Evolutionary conservation across 1,284 basidiomycete genomes (phyloP), one percentile per base, ranked within the genome.

Genomic region (Ustilago nuda): DNA sequence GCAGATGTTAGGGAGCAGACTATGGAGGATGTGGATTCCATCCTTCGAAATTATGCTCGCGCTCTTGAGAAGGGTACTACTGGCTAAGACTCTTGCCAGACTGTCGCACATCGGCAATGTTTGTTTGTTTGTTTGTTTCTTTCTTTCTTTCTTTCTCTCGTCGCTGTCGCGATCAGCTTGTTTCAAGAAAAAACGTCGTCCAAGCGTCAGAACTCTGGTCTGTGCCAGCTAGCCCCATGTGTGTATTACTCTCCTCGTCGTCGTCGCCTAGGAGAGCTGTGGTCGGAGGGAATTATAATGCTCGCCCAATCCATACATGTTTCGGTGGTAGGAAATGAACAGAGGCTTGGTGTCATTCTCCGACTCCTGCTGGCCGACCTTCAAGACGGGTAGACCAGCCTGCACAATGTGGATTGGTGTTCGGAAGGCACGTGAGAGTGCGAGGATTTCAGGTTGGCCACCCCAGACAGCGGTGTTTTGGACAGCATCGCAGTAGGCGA

Each of bases 1-100:
- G 97, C 97, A 23, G 97, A 99, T 85, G 94, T 99, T 61, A 92
- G 94, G 78, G 98, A 95, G 35, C 97, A 99, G 87, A 94, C 93
- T 27, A 98, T 99, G 93, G 96, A 99, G 86, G 96, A 99, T 86
- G 97, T 99, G 72, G 97, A 99, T 87, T 93, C 93, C 45, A 92
- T 99, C 55, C 90, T 99, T 50, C 93, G 97, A 86, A 90, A 98
- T 56, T 84, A 81, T 65, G 74, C 79, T 43, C 76, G 80, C 48
- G 61, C 70, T 23, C 76, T 83, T 63, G 67, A 77, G 72, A 76
- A 75, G 56, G 78, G 76, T 56, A 36, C 61, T 36, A 45, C 54
- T 35, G 61, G 65, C 13, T 67, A 67, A 58, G 15, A 1, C 17
- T n/a, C 46, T 13, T 48, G 45, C 45, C 4, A 23, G 19, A n/a